Conservation (phyloP, 768 basidiomycete species). For the Artomyces pyxidatus region DNA sequence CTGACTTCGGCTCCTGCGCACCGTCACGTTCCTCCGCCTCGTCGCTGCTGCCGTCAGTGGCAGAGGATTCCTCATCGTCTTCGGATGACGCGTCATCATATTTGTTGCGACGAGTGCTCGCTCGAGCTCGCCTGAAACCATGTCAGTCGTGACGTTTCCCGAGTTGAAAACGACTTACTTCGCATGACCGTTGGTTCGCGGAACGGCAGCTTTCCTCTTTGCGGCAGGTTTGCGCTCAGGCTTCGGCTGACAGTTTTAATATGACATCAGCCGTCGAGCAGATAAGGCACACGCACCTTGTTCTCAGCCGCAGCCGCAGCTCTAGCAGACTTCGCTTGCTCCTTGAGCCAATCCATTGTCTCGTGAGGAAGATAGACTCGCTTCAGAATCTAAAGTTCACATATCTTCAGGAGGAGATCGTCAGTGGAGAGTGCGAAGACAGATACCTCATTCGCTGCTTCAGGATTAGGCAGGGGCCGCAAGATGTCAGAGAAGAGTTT, state of each 20-base stretch:
- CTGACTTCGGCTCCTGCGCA: slow-evolving; percentile 6
- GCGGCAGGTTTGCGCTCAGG: slow-evolving; percentile 43
- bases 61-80: slow-evolving; percentile 21
- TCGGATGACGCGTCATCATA: slow-evolving; percentile 21
- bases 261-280: slow-evolving; percentile 22
- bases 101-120: slow-evolving; percentile 19
- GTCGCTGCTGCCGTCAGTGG: slow-evolving; percentile 15
- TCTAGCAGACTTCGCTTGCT: slow-evolving; percentile 31
- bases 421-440: not conserved
- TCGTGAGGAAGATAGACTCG: slow-evolving; percentile 61
- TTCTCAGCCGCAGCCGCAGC: slow-evolving; percentile 21
- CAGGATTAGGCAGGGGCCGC: slow-evolving; percentile 55
- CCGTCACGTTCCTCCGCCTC: slow-evolving; percentile 10
- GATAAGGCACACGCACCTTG: slow-evolving; percentile 5
- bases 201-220: slow-evolving; percentile 46
- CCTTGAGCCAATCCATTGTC: slow-evolving; percentile 48
- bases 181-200: slow-evolving; percentile 38
- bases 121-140: slow-evolving; percentile 16
- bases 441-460: slow-evolving; percentile 55
- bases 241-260: slow-evolving; percentile 32
- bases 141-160: slow-evolving; percentile 1
- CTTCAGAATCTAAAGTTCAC: slow-evolving; percentile 46
- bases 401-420: too few relatives aligned
- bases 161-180: slow-evolving; percentile 30
- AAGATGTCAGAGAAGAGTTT: slow-evolving; percentile 80